Base-by-base conservation (phyloP, 495 filamentous ascomycete genomes). In the Penicillium canescens region DNA sequence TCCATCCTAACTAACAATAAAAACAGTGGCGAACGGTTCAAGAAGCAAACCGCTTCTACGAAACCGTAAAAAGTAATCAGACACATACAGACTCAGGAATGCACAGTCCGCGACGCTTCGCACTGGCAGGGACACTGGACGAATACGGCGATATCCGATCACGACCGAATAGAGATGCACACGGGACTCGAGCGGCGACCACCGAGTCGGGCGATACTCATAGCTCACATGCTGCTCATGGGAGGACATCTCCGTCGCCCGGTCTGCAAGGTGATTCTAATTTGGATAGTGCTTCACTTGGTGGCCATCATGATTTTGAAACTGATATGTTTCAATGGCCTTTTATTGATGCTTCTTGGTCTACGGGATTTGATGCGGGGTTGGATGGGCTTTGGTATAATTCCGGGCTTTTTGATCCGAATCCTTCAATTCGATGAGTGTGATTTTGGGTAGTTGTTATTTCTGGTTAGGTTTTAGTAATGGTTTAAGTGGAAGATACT, bases 281-380 rank as follows among this genome's bases (percentile, higher is more conserved):
- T 1, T 42, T 54, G 8, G 61, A 69, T 0, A 35, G 49, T 21
- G 20, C 48, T 48, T 26, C 47, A 7, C 3, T 51, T 7, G 59
- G 50, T 35, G 23, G 50, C 11, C 39, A 52, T 37, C 66, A 71
- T 40, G 66, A 74, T 24, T 42, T 71, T 5, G 73, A 77, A 33
- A 59, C 68, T 0, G 73, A 77, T 31, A 73, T 77, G 68, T 62
- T 75, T 46, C 69, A 77, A 48, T 77, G 74, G 74, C 74, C 72
- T 2, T 77, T 77, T 42, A 69, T 75, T 31, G 71, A 75, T 46
- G 72, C 66, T 16, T 71, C 68, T 7, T 77, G 72, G 74, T 69
- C 73, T 8, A 56, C 63, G 20, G 71, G 71, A 2, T 73, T 77
- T 53, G 71, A 72, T 52, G 62, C 62, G 11, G 71, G 74, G 1